Evolutionary conservation across 2,329 filamentous ascomycete species (phyloP).

Genomic region (Scytalidium sp.): DNA sequence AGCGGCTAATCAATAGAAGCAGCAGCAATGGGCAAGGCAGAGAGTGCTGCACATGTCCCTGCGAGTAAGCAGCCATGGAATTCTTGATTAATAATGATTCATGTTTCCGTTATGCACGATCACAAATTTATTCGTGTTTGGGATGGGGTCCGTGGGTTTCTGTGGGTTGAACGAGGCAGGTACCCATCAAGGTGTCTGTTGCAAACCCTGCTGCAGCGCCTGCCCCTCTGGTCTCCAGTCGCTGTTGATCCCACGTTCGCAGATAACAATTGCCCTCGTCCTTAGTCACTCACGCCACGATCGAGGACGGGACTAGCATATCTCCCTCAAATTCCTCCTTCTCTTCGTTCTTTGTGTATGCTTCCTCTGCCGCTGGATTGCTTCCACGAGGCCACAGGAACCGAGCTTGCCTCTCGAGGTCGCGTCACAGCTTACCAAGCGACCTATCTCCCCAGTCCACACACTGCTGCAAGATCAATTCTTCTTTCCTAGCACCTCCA

Average conservation of each 20-base stretch:
- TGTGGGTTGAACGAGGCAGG: neutral
- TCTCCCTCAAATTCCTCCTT: neutral
- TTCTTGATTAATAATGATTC: no score
- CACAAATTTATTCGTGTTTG: neutral
- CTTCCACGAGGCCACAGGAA: neutral
- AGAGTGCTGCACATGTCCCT: no score
- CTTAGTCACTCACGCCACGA: neutral
- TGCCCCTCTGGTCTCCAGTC: neutral
- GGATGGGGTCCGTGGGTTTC: neutral
- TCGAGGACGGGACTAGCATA: neutral
- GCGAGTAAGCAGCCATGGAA: no score
- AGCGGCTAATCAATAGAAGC: no score
- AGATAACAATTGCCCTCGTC: neutral
- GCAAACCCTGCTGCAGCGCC: neutral
- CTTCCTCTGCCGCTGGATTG: neutral
- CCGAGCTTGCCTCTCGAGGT: neutral
- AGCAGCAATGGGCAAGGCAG: neutral
- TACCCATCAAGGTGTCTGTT: slow-evolving; percentile 1
- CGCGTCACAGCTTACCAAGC: neutral
- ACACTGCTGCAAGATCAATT: neutral
- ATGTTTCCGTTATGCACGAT: no score
- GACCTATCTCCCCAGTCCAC: neutral
- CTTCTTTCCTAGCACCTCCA: neutral
- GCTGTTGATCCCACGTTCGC: neutral
- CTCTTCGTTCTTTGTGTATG: neutral